A percentile compares a stretch with the other conserved stretches of the same genome.
Conservation (phyloP, 2,329 filamentous ascomycete species). For the Neofusicoccum sp. region DNA sequence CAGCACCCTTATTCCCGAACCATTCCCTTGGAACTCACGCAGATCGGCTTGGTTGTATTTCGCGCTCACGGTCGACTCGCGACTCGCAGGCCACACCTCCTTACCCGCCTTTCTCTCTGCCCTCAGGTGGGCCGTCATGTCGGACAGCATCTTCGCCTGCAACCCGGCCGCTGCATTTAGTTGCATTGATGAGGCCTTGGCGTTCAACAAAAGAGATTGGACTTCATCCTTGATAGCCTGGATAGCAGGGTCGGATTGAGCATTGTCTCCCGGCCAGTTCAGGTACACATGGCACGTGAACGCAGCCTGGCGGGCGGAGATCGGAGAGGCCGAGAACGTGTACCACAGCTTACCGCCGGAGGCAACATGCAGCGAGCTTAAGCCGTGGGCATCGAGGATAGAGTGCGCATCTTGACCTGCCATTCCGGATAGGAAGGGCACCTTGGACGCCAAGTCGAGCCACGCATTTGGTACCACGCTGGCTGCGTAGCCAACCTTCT, state of each 20-base stretch:
- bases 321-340: constrained; percentile 18
- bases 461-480: not conserved
- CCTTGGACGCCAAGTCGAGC: not conserved
- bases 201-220: not conserved
- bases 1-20: too few species aligned
- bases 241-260: not conserved
- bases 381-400: not conserved
- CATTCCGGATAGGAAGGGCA: not conserved
- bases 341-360: constrained; percentile 19
- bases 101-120: constrained; percentile 25
- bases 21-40: too few species aligned
- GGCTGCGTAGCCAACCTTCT: not conserved
- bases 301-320: constrained; percentile 12
- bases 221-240: constrained; percentile 19
- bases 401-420: not conserved
- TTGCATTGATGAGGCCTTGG: not conserved
- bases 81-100: constrained; percentile 27
- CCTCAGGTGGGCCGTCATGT: constrained; percentile 27
- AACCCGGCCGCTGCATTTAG: constrained; percentile 17
- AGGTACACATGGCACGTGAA: constrained; percentile 22
- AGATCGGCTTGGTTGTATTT: constrained; percentile 25
- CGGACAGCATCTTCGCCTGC: constrained; percentile 20
- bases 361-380: constrained; percentile 17
- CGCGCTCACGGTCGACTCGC: constrained; percentile 21
- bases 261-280: not conserved